These are phyloP conservation scores for Elymus sibiricus DNA, from an alignment of 176 grass and related monocot genomes.

Conservation along the genomic window DNA sequence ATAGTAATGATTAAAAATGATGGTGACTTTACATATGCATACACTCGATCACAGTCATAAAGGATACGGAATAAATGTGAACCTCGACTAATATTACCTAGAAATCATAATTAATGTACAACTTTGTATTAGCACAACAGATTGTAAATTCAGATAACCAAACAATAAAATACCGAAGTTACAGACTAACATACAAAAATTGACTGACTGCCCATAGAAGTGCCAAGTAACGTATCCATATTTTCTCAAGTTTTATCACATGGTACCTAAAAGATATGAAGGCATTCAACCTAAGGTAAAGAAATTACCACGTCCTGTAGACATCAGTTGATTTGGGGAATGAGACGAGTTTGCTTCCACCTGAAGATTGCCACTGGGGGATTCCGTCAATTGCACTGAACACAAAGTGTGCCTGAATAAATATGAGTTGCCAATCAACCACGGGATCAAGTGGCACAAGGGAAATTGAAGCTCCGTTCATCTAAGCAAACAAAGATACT, in stretches of 20 bases:
- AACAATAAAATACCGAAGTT: not conserved
- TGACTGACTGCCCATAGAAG: not conserved
- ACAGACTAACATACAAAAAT: not conserved
- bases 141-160: not conserved
- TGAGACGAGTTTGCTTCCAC: constrained; percentile 21
- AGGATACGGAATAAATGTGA: not conserved
- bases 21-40: not conserved
- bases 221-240: constrained; percentile 3
- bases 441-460: not conserved
- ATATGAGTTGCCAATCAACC: constrained; percentile 10
- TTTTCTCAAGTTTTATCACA: not conserved
- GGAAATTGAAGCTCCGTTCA: not conserved
- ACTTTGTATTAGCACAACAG: not conserved
- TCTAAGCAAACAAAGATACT: not conserved
- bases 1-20: not conserved
- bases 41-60: not conserved
- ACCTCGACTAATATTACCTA: not conserved
- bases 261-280: constrained; percentile 4
- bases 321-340: constrained; percentile 18
- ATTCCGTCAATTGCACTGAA: constrained; percentile 35
- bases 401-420: constrained; percentile 29
- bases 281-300: not conserved
- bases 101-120: not conserved
- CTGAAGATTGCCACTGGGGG: constrained; percentile 41
- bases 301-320: constrained; percentile 42